phyloP scores from a whole-genome alignment of 768 basidiomycete species.

The Russula griseocarnosa region DNA sequence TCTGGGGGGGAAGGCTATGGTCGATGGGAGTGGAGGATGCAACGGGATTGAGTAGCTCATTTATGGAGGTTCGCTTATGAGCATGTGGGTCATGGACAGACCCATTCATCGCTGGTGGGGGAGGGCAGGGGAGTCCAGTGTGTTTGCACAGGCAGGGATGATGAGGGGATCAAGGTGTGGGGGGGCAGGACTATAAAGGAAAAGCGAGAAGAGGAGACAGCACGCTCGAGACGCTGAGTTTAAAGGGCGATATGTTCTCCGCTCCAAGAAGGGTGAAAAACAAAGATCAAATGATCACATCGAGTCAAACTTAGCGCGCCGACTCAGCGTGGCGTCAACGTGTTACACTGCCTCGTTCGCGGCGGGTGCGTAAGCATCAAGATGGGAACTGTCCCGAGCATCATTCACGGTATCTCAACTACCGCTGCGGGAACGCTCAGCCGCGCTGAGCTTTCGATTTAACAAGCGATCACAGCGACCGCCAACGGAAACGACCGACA shows the following conservation, averaged over 20 bases:
- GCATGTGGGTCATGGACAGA: constrained; percentile 40
- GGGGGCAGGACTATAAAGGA: not conserved
- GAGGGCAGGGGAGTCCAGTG: not conserved
- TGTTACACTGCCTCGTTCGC: constrained; percentile 17
- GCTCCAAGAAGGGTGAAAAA: not conserved
- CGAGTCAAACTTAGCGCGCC: constrained; percentile 14
- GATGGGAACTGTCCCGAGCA: not conserved
- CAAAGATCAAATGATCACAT: not conserved
- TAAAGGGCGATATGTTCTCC: constrained; percentile 7
- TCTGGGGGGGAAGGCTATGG: constrained; percentile 32
- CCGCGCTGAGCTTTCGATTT: constrained; percentile 26
- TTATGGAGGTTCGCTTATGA: constrained; percentile 49
- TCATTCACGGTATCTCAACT: constrained; percentile 1
- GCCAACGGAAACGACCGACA: constrained; percentile 9
- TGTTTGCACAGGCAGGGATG: not conserved
- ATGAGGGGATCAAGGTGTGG: not conserved
- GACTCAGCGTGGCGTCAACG: constrained; percentile 22
- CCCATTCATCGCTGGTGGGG: constrained; percentile 36
- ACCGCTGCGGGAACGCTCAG: not conserved
- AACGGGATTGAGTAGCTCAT: constrained; percentile 49
- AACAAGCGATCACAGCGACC: constrained; percentile 20
- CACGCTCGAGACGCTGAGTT: constrained; percentile 17
- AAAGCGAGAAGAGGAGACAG: too few relatives aligned
- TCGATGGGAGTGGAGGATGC: constrained; percentile 35
- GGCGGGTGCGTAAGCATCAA: not conserved